Conservation (phyloP, 768 basidiomycete genomes). For the Rhizopogon vesiculosus region DNA sequence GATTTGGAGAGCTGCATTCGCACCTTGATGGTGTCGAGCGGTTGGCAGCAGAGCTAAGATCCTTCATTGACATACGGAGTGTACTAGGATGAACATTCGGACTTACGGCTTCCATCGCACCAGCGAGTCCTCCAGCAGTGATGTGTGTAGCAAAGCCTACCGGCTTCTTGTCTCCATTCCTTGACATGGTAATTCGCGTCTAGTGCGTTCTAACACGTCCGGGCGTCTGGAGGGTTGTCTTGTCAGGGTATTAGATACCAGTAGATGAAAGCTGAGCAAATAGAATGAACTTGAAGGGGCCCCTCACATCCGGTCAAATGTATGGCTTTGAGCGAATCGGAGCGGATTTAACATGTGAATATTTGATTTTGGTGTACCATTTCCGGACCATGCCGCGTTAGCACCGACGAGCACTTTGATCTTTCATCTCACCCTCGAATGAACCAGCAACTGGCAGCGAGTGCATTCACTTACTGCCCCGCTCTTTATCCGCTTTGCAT, state of each 20-base stretch:
- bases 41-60: slow-evolving; percentile 73
- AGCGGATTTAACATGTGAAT: slow-evolving; percentile 28
- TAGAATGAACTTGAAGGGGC: not conserved
- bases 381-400: slow-evolving; percentile 15
- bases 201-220: slow-evolving; percentile 1
- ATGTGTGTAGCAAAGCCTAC: slow-evolving; percentile 87
- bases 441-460: not conserved
- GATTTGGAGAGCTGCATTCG: slow-evolving; percentile 98
- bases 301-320: slow-evolving; percentile 16
- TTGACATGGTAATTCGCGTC: slow-evolving; percentile 36
- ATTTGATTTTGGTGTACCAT: slow-evolving; percentile 6
- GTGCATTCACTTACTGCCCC: slow-evolving; percentile 5
- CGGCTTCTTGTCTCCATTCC: slow-evolving; percentile 62
- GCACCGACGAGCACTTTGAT: slow-evolving; percentile 6
- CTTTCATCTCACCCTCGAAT: not conserved
- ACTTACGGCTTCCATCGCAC: slow-evolving; percentile 86
- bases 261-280: not conserved
- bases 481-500: slow-evolving; percentile 17
- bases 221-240: not conserved
- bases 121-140: slow-evolving; percentile 91
- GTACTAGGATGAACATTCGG: not conserved
- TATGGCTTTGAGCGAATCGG: not conserved
- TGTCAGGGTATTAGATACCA: not conserved
- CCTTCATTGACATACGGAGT: not conserved
- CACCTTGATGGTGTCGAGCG: slow-evolving; percentile 98